Conservation (phyloP, 2,329 filamentous ascomycete species). For the Aspergillus ochraceus region DNA sequence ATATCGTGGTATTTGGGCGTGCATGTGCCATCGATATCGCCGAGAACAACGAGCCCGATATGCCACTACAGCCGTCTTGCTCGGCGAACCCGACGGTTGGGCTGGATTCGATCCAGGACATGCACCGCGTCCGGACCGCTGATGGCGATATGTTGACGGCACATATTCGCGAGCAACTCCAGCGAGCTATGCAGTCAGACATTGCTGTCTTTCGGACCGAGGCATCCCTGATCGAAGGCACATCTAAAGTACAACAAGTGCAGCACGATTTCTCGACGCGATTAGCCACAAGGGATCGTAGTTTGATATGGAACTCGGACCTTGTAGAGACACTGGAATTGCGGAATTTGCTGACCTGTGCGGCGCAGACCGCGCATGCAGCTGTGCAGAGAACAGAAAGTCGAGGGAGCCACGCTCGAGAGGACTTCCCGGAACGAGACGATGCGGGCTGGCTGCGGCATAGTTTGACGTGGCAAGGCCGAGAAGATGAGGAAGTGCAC, state of each 20-base stretch:
- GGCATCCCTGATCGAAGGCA: neutral
- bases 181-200: constrained; percentile 3
- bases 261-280: neutral
- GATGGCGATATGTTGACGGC: neutral
- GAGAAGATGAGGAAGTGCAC: neutral
- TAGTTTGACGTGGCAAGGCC: constrained; percentile 4
- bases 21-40: constrained; percentile 1
- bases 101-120: neutral
- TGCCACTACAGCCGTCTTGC: neutral
- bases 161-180: neutral
- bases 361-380: neutral
- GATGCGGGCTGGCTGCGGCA: constrained; percentile 1
- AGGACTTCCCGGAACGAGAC: constrained; percentile 1
- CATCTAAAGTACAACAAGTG: neutral
- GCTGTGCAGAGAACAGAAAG: neutral
- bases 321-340: constrained; percentile 2
- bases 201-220: constrained; percentile 1
- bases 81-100: neutral
- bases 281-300: neutral
- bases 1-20: constrained; percentile 2
- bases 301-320: constrained; percentile 1
- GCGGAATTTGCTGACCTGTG: neutral
- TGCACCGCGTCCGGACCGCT: neutral
- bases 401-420: constrained; percentile 2
- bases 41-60: constrained; percentile 3